Conservation (phyloP, 1,284 basidiomycete genomes). For the Moniliella sp. region DNA sequence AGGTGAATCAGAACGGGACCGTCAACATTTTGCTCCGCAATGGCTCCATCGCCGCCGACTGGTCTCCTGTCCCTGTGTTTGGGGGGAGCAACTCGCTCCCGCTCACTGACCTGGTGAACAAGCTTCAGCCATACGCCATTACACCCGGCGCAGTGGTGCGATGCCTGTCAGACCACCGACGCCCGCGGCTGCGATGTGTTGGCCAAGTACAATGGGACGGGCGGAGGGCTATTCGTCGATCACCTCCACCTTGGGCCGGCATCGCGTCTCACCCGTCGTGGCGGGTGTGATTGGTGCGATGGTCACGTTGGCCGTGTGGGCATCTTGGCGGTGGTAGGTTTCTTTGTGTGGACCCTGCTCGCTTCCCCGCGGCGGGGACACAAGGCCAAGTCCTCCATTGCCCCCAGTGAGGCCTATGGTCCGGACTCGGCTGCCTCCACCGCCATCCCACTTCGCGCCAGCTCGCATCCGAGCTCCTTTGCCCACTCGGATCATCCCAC, state of each 20-base stretch:
- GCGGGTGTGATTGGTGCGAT: conserved; percentile 21
- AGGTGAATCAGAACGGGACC: neutral
- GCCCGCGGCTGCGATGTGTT: conserved; percentile 15
- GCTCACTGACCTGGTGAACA: conserved; percentile 55
- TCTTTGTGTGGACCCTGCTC: no score
- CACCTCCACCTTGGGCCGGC: conserved; percentile 13
- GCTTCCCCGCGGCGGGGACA: no score
- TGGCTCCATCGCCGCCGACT: conserved; percentile 40
- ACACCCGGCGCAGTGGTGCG: conserved; percentile 35
- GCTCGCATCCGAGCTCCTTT: no score
- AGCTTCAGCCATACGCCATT: conserved; percentile 40
- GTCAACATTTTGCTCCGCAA: conserved; percentile 54
- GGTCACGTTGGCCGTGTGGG: conserved; percentile 9
- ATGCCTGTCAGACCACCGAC: conserved; percentile 22
- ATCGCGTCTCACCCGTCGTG: conserved; percentile 18
- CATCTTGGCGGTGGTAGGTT: neutral
- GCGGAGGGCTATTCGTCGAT: conserved; percentile 10
- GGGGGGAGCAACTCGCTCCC: conserved; percentile 43
- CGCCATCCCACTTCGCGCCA: no score
- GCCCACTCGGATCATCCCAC: no score
- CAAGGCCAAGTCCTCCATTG: no score
- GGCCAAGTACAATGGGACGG: conserved; percentile 19
- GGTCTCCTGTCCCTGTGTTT: conserved; percentile 22
- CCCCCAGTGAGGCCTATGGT: no score
- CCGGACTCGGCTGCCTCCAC: no score